Evolutionary conservation across 2,329 filamentous ascomycete genomes (phyloP).

Genomic region (Bipolaris oryzae): DNA sequence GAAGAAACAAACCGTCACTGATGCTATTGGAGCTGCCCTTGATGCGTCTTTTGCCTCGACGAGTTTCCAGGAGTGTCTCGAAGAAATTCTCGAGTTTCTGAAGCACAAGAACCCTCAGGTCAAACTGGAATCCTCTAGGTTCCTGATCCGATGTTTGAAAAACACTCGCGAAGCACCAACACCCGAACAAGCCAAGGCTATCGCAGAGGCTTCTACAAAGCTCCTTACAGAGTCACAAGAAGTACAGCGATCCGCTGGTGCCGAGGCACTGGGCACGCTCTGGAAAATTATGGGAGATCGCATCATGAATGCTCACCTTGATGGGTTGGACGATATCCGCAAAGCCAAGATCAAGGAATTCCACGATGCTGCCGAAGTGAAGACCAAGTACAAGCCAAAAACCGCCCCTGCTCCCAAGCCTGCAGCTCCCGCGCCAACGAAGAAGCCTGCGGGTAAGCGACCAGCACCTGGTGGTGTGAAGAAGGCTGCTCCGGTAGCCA

Average conservation of each 20-base stretch:
- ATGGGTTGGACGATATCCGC: constrained; percentile 90
- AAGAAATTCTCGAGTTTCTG: constrained; percentile 84
- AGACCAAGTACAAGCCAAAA: constrained; percentile 92
- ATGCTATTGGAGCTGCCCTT: constrained; percentile 83
- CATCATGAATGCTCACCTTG: constrained; percentile 89
- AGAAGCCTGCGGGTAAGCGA: constrained; percentile 57
- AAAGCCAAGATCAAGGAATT: constrained; percentile 97
- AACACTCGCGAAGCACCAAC: constrained; percentile 82
- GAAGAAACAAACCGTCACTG: constrained; percentile 88
- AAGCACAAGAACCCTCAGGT: constrained; percentile 97
- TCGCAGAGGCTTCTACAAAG: constrained; percentile 90
- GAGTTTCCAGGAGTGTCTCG: constrained; percentile 81
- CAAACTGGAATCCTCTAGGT: constrained; percentile 93
- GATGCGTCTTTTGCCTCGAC: constrained; percentile 73
- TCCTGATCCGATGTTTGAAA: constrained; percentile 85
- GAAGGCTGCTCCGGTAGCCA: constrained; percentile 54
- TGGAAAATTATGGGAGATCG: constrained; percentile 99
- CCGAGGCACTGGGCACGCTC: constrained; percentile 87
- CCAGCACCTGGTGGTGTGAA: constrained; percentile 57
- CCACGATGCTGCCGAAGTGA: constrained; percentile 79
- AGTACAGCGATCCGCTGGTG: constrained; percentile 82
- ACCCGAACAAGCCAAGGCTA: constrained; percentile 80
- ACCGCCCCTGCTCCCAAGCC: constrained; percentile 65
- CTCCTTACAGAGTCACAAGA: constrained; percentile 88
- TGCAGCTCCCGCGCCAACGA: constrained; percentile 56